These are phyloP conservation scores for Kwoniella shandongensis DNA, from an alignment of 768 basidiomycete species.

Conservation along the genomic window DNA sequence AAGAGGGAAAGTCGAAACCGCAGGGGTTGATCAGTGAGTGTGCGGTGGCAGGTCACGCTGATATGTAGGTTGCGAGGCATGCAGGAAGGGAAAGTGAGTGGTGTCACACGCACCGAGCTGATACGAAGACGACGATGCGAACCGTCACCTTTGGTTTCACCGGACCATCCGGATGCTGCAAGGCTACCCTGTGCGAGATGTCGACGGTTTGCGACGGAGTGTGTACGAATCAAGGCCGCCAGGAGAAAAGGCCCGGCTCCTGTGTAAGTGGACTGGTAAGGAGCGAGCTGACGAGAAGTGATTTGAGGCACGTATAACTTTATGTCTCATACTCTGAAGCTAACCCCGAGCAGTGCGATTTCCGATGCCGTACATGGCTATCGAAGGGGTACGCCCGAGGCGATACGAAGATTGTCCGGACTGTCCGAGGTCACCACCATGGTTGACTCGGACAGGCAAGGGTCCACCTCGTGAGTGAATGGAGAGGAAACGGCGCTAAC, in stretches of 20 bases:
- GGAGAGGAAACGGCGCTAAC: background rate
- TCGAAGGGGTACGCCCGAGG: background rate
- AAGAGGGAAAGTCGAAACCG: slow-evolving; percentile 8
- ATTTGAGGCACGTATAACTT: slow-evolving; percentile 20
- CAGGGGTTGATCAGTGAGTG: slow-evolving; percentile 16
- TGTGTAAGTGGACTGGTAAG: slow-evolving; percentile 25
- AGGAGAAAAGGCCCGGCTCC: slow-evolving; percentile 43
- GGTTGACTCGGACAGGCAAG: slow-evolving; percentile 7
- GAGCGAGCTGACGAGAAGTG: slow-evolving; percentile 10
- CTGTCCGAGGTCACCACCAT: slow-evolving; percentile 4
- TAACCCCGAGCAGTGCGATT: slow-evolving; percentile 22
- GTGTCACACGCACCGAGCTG: background rate
- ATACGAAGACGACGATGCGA: slow-evolving; percentile 38
- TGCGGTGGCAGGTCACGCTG: background rate
- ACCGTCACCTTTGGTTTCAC: slow-evolving; percentile 43
- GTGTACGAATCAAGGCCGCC: slow-evolving; percentile 30
- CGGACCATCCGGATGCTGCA: slow-evolving; percentile 40
- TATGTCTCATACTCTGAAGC: background rate
- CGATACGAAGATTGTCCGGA: slow-evolving; percentile 7
- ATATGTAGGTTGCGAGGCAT: slow-evolving; percentile 41
- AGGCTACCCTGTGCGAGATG: slow-evolving; percentile 44
- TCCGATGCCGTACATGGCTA: slow-evolving; percentile 40
- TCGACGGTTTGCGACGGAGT: slow-evolving; percentile 42
- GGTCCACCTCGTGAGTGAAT: slow-evolving; percentile 10
- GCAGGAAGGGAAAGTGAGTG: slow-evolving; percentile 44